These are phyloP conservation scores for Hymenoscyphus repandus DNA, from an alignment of 2,329 filamentous ascomycete genomes.

Conservation along the genomic window DNA sequence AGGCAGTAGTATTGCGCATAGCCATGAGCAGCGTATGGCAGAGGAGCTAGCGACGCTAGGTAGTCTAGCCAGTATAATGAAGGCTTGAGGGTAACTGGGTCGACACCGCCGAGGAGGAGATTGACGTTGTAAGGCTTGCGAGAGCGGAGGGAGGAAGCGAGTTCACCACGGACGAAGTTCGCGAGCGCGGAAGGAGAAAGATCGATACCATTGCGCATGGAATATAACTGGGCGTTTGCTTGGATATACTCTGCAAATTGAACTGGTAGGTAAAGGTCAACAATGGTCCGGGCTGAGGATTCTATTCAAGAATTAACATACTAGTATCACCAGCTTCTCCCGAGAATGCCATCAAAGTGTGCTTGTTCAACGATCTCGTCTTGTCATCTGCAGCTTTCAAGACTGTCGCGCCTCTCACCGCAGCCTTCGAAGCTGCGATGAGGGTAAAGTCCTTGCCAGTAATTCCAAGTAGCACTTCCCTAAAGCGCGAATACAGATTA, in stretches of 20 bases:
- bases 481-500: constrained; percentile 34
- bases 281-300: neutral
- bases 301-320: constrained; percentile 35
- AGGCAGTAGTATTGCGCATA: constrained; percentile 99
- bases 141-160: constrained; percentile 84
- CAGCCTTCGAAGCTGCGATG: constrained; percentile 94
- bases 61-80: constrained; percentile 97
- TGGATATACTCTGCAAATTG: constrained; percentile 99
- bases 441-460: constrained; percentile 99
- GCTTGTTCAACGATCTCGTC: constrained; percentile 85
- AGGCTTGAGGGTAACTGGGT: constrained; percentile 86
- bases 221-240: constrained; percentile 96
- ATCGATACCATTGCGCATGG: constrained; percentile 94
- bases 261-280: constrained; percentile 47
- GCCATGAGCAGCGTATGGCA: constrained; percentile 95
- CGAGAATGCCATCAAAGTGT: constrained; percentile 91
- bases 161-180: constrained; percentile 88
- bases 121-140: constrained; percentile 96
- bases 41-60: constrained; percentile 77
- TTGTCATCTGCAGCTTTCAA: constrained; percentile 96
- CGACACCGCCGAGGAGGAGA: constrained; percentile 87
- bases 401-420: constrained; percentile 95
- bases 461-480: constrained; percentile 97
- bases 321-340: constrained; percentile 95
- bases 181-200: constrained; percentile 85